Evolutionary conservation across 805 yeast genomes (phyloP), one percentile per base, ranked within the genome.

Genomic region (Schizosaccharomyces octosporus): DNA sequence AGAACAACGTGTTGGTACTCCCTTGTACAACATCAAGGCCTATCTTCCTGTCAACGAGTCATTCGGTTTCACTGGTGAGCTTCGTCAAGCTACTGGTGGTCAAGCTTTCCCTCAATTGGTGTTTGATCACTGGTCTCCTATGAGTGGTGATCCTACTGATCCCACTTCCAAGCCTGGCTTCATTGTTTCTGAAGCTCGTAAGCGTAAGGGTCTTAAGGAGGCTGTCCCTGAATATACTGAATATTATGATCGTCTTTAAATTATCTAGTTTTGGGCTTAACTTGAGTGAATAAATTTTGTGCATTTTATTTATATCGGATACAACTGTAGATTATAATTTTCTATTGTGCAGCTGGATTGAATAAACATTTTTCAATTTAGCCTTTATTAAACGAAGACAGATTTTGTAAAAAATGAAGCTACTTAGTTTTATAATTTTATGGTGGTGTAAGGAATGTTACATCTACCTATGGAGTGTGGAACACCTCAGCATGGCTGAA

Each of bases 71-170:
- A 85, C 95, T 72, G 93, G 94, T 81, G 95, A 89, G 74, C 85
- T 90, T 75, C 87, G 98, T 83, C 97, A 90, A 81, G 96, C 97
- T 75, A 90, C 98, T 74, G 97, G 96, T 86, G 98, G 98, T 79
- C 98, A 90, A 83, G 98, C 98, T 78, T 90, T 90, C 98, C 98
- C 98, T 80, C 97, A 90, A 81, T 82, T 93, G 95, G 94, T 93
- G 78, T 93, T 90, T 79, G 97, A 93, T 78, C 98, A 90, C 78
- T 90, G 97, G 97, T 80, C 87, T 69, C 77, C 87, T 72, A 79
- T 93, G 81, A 73, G 74, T 70, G 95, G 96, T 78, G 93, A 88
- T 78, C 95, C 95, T 75, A 78, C 85, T 69, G 97, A 90, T 79
- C 83, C 89, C 74, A 69, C 83, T 72, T 69, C 82, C 69, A 81